phyloP scores from a whole-genome alignment of 2,329 filamentous ascomycete species.

The Cordyceps farinosa region DNA sequence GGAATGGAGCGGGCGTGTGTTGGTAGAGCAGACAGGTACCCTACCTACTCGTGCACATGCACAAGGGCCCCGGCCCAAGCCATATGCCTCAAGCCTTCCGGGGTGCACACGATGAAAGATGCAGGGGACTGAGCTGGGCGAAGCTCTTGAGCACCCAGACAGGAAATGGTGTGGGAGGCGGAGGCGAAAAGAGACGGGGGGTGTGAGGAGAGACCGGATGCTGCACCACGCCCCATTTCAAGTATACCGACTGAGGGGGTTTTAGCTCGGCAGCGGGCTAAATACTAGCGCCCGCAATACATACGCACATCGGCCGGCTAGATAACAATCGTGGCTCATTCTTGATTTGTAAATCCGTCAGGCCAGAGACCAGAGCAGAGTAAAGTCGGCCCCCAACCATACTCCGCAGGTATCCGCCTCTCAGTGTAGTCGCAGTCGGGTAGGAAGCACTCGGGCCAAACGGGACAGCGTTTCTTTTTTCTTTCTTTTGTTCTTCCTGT shows the following conservation, averaged over 20 bases:
- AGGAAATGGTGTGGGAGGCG: constrained; percentile 17
- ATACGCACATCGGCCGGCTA: not conserved
- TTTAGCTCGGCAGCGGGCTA: constrained; percentile 6
- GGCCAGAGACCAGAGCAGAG: not conserved
- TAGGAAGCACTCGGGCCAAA: not conserved
- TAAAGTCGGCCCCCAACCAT: constrained; percentile 8
- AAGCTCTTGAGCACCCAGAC: constrained; percentile 11
- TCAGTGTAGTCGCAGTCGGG: not conserved
- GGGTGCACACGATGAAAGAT: constrained; percentile 12
- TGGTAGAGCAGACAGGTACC: constrained; percentile 5
- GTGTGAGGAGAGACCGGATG: constrained; percentile 12
- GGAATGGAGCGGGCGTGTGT: constrained; percentile 12
- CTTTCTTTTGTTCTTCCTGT: too few relatives aligned
- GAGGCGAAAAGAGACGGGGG: not conserved
- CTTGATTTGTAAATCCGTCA: not conserved
- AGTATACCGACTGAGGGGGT: constrained; percentile 7
- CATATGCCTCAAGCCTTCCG: not conserved
- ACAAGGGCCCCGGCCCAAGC: constrained; percentile 10
- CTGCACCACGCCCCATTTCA: constrained; percentile 11
- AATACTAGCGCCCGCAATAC: constrained; percentile 7
- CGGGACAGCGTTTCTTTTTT: too few relatives aligned
- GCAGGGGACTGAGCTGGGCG: constrained; percentile 12
- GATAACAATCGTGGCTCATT: not conserved
- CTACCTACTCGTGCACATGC: constrained; percentile 8
- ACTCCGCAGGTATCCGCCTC: not conserved